Percentiles rank a stretch among this genome's conserved stretches.
Conservation (phyloP, 345 rosid species). For the Dovyalis caffra region DNA sequence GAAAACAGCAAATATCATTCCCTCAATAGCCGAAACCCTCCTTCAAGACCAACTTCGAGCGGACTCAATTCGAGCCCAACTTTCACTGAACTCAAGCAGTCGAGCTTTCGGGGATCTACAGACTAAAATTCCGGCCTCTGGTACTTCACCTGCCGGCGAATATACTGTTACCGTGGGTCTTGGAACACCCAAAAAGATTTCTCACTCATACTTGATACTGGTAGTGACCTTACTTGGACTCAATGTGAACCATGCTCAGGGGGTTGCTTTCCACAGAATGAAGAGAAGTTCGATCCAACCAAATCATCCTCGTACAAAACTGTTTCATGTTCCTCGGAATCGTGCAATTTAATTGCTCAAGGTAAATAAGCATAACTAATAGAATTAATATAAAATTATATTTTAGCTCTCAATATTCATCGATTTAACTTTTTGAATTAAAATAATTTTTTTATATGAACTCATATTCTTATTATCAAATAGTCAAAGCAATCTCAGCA, state of each 20-base stretch:
- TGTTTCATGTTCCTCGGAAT: neutral
- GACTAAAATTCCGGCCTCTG: neutral
- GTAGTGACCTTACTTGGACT: constrained; percentile 29
- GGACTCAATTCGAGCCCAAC: neutral
- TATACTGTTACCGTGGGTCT: constrained; percentile 13
- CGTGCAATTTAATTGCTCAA: neutral
- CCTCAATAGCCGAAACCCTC: neutral
- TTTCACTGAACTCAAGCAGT: neutral
- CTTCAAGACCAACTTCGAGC: neutral
- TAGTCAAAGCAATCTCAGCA: too few species aligned
- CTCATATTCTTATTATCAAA: too few species aligned
- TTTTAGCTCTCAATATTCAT: too few species aligned
- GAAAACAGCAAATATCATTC: too few species aligned
- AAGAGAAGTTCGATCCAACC: constrained; percentile 14
- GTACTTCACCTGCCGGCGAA: neutral
- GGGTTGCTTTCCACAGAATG: neutral
- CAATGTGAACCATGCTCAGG: constrained; percentile 15
- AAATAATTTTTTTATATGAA: too few species aligned
- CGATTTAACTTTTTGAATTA: too few species aligned
- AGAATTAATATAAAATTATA: too few species aligned
- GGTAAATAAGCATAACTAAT: too few species aligned
- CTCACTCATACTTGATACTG: constrained; percentile 25
- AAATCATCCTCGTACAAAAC: neutral
- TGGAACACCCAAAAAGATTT: constrained; percentile 26
- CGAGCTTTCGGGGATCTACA: neutral